Conservation (phyloP, 2,329 filamentous ascomycete genomes). For the Pestalotiopsis sp. region DNA sequence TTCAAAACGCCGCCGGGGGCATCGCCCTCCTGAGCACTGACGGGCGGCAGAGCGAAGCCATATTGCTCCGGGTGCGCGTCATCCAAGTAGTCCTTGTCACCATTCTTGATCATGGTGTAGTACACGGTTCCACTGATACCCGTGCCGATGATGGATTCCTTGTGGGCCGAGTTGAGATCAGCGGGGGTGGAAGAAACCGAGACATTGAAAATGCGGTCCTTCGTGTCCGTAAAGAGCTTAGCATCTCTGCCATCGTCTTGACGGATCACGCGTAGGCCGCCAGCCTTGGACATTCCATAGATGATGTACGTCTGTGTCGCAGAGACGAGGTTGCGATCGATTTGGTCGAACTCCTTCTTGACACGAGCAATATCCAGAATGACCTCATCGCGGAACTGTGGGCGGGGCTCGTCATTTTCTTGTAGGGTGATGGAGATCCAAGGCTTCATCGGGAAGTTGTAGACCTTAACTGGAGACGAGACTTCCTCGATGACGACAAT, state of each 20-base stretch:
- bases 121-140: constrained; percentile 97
- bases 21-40: constrained; percentile 84
- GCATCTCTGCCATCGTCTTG: constrained; percentile 92
- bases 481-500: constrained; percentile 68
- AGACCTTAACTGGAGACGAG: constrained; percentile 72
- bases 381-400: constrained; percentile 73
- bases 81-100: constrained; percentile 78
- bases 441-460: constrained; percentile 95
- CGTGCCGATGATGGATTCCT: constrained; percentile 87
- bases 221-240: constrained; percentile 87
- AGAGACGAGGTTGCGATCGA: constrained; percentile 89
- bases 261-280: constrained; percentile 88
- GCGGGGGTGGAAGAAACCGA: constrained; percentile 73
- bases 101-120: constrained; percentile 81
- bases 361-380: constrained; percentile 92
- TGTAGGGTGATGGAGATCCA: constrained; percentile 88
- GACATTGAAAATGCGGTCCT: constrained; percentile 95
- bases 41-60: constrained; percentile 87
- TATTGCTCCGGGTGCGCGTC: constrained; percentile 80
- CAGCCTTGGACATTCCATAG: constrained; percentile 91
- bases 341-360: constrained; percentile 97
- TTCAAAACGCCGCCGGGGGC: constrained; percentile 90
- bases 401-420: constrained; percentile 56
- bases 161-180: constrained; percentile 58
- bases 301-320: constrained; percentile 90